These are phyloP conservation scores for Pontederia crassipes DNA, from an alignment of 176 grass and related monocot species.

Conservation along the genomic window DNA sequence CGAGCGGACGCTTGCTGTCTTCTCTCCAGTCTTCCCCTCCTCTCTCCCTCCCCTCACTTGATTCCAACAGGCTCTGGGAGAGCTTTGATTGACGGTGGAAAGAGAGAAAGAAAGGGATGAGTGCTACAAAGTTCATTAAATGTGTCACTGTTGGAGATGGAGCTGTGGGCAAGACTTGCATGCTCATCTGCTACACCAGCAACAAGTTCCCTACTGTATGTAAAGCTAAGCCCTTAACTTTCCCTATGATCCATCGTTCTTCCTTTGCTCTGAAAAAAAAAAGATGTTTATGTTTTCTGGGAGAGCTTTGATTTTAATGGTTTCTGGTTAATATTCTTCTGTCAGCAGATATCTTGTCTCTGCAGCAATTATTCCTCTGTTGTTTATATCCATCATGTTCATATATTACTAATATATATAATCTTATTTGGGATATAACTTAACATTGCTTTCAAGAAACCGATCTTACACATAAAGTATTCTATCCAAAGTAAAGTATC, in stretches of 20 bases:
- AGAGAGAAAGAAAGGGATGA: conserved; percentile 34
- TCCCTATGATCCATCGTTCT: neutral
- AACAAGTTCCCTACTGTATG: conserved; percentile 97
- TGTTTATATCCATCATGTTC: too few relatives aligned
- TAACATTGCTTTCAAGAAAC: neutral
- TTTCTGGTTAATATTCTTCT: too few relatives aligned
- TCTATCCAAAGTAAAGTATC: neutral
- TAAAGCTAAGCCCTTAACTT: neutral
- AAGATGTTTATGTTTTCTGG: neutral
- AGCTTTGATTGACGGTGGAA: too few relatives aligned
- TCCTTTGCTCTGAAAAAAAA: neutral
- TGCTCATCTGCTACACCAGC: conserved; percentile 99
- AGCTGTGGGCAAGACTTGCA: conserved; percentile 97
- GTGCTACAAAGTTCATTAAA: conserved; percentile 96
- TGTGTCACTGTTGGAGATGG: conserved; percentile 98
- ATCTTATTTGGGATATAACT: too few relatives aligned
- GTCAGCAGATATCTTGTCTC: too few relatives aligned
- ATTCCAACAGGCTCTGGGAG: too few relatives aligned
- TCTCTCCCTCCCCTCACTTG: too few relatives aligned
- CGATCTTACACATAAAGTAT: neutral
- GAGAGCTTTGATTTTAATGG: too few relatives aligned
- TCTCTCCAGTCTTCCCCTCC: too few relatives aligned
- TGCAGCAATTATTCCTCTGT: too few relatives aligned
- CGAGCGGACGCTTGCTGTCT: too few relatives aligned
- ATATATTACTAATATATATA: too few relatives aligned